A percentile compares a stretch with the other conserved stretches of the same genome.
Evolutionary conservation across 2,329 filamentous ascomycete species (phyloP).

Genomic region (Ophiostoma himal-ulmi): DNA sequence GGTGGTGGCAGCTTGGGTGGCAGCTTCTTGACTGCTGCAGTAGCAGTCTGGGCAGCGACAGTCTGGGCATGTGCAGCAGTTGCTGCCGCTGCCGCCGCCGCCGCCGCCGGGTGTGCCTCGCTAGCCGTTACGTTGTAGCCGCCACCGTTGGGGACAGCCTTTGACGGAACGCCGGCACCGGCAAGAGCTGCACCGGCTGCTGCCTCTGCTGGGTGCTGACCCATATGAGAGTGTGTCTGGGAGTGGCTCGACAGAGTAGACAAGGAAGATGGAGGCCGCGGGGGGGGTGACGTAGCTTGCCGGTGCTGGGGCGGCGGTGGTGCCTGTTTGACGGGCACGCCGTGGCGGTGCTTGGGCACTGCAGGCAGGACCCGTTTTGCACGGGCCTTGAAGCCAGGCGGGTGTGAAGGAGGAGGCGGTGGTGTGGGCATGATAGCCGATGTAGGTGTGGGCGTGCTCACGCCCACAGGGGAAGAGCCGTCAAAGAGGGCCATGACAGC

Average conservation of each 20-base stretch:
- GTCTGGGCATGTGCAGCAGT: constrained; percentile 12
- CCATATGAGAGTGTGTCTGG: not conserved
- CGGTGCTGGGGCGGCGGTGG: constrained; percentile 16
- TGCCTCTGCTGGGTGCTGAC: not conserved
- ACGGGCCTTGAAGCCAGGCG: constrained; percentile 24
- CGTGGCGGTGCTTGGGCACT: constrained; percentile 53
- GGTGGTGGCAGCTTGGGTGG: constrained; percentile 28
- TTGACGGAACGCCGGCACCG: not conserved
- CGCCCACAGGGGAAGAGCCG: constrained; percentile 12
- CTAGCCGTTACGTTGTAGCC: not conserved
- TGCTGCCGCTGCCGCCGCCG: constrained; percentile 8
- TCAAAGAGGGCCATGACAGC: constrained; percentile 27
- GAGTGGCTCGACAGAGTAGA: not conserved
- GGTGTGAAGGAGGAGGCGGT: constrained; percentile 2
- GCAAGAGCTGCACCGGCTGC: constrained; percentile 18
- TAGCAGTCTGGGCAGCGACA: not conserved
- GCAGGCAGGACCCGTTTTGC: constrained; percentile 47
- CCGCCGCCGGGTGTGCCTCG: constrained; percentile 15
- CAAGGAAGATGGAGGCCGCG: constrained; percentile 11
- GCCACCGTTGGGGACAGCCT: not conserved
- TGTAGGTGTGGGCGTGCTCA: not conserved
- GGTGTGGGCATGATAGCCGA: not conserved
- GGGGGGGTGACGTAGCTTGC: not conserved
- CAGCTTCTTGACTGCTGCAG: constrained; percentile 25
- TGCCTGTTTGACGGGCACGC: constrained; percentile 36